Evolutionary conservation across 805 yeast species (phyloP), one percentile per base, ranked within the genome.

Genomic region (Isabelozyma gotoi): DNA sequence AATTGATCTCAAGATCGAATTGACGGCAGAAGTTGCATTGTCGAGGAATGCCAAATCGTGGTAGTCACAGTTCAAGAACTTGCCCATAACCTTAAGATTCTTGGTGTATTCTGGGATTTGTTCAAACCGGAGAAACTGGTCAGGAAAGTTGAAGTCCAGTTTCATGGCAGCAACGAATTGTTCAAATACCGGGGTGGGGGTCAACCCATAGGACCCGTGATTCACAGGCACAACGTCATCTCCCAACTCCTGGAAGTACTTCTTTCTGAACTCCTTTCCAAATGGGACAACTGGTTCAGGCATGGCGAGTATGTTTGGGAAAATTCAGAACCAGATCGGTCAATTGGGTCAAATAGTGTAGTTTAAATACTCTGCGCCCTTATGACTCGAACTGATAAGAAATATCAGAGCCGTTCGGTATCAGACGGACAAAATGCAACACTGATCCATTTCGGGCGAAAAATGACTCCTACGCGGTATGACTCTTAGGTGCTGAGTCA

Each of bases 191-290:
- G 71, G 63, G 7, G 56, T 63, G 0, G 89, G 85, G 3, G 76
- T 67, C 1, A 74, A 63, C 1, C 89, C 90, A 53, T 61, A 84
- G 1, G 86, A 76, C 6, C 89, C 89, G 55, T 83, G 83, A 59
- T 84, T 84, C 36, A 82, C 73, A 12, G 78, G 77, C 3, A 59
- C 57, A 7, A 69, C 67, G 2, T 59, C 68, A 1, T 65, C 52
- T 24, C 63, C 74, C 10, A 80, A 64, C 12, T 58, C 51, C 1
- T 67, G 52, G 56, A 80, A 84, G 55, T 78, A 67, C 44, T 72
- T 60, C n/a, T 67, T 56, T 43, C 75, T 71, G 55, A 81, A 74
- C 8, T 60, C 52, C 44, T 68, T 72, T 5, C 88, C 87, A 52
- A 82, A 80, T 29, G 68, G 57, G 44, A 44, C 50, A 10, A 16